These are phyloP conservation scores for Leccinum huronense DNA, from an alignment of 1,284 basidiomycete species.

Conservation along the genomic window DNA sequence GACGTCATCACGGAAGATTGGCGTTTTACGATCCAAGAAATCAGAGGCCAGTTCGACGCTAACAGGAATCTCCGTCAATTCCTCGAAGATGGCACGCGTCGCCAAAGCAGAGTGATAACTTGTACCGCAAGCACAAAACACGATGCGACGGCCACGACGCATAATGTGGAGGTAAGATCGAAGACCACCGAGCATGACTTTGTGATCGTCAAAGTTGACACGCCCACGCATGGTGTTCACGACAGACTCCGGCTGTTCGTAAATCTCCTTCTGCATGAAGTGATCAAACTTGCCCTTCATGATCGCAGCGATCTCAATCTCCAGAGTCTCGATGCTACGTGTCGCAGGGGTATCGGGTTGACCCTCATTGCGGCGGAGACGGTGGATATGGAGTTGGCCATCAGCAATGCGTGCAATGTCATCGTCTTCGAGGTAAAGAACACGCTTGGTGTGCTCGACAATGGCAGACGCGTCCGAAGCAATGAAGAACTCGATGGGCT, in stretches of 20 bases:
- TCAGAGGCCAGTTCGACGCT: slow-evolving; percentile 97
- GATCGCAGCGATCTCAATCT: slow-evolving; percentile 98
- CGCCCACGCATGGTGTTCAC: slow-evolving; percentile 99
- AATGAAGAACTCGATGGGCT: slow-evolving; percentile 99
- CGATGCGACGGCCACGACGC: slow-evolving; percentile 90
- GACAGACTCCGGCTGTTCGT: slow-evolving; percentile 99
- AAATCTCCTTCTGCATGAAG: slow-evolving; percentile 99
- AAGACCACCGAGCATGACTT: slow-evolving; percentile 93
- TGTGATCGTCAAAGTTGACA: slow-evolving; percentile 95
- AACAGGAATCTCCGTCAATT: slow-evolving; percentile 98
- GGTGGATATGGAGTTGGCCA: slow-evolving; percentile 98
- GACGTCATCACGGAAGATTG: slow-evolving; percentile 99
- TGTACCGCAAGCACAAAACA: slow-evolving; percentile 98
- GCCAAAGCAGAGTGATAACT: slow-evolving; percentile 98
- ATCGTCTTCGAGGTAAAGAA: slow-evolving; percentile 98
- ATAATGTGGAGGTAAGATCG: slow-evolving; percentile 96
- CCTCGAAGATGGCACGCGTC: slow-evolving; percentile 98
- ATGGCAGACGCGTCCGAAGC: slow-evolving; percentile 97
- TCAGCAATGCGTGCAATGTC: slow-evolving; percentile 98
- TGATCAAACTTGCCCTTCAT: slow-evolving; percentile 99
- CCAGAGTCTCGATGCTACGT: slow-evolving; percentile 97
- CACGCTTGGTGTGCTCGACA: slow-evolving; percentile 98
- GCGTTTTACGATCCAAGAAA: slow-evolving; percentile 98
- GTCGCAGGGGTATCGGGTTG: slow-evolving; percentile 64
- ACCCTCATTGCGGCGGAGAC: slow-evolving; percentile 85